Percentiles rank a stretch among this genome's conserved stretches.
Conservation (phyloP, 2,329 filamentous ascomycete species). For the Cordyceps cicadae region DNA sequence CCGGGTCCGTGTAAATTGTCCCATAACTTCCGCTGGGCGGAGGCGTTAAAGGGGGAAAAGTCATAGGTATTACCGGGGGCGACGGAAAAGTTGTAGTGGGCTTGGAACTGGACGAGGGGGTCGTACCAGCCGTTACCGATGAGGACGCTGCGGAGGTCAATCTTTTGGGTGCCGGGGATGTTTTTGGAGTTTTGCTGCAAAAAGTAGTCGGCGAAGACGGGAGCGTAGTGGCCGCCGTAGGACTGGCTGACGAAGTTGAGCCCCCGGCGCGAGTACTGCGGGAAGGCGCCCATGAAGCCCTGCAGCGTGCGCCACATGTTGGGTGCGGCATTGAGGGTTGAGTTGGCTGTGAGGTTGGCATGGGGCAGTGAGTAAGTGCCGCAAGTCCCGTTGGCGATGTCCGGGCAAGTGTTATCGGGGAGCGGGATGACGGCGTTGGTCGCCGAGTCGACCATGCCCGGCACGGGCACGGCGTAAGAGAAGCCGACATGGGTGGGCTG, state of each 20-base stretch:
- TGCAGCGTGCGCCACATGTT: conserved; percentile 61
- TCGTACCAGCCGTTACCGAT: conserved; percentile 62
- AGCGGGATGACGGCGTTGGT: background rate
- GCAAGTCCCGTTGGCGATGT: conserved; percentile 28
- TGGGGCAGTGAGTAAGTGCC: conserved; percentile 18
- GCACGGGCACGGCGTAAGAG: conserved; percentile 53
- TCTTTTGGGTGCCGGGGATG: conserved; percentile 33
- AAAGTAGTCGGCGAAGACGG: conserved; percentile 50
- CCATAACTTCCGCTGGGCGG: conserved; percentile 18
- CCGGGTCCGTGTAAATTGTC: conserved; percentile 53
- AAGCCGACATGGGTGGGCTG: conserved; percentile 60
- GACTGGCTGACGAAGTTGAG: conserved; percentile 61
- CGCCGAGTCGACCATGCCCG: conserved; percentile 20
- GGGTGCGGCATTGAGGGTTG: conserved; percentile 25
- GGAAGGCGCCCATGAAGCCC: conserved; percentile 49
- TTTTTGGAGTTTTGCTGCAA: conserved; percentile 51
- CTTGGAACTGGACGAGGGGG: conserved; percentile 14
- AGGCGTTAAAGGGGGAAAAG: background rate
- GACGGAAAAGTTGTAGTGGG: background rate
- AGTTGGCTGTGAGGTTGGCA: conserved; percentile 2
- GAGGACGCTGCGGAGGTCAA: conserved; percentile 48
- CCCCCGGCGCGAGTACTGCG: conserved; percentile 44
- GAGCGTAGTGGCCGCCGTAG: conserved; percentile 63
- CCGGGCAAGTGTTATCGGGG: conserved; percentile 20
- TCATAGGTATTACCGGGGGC: conserved; percentile 6